Percentiles rank a stretch among this genome's conserved stretches.
phyloP scores from a whole-genome alignment of 1,284 basidiomycete species.

The Cutaneotrichosporon sp. region DNA sequence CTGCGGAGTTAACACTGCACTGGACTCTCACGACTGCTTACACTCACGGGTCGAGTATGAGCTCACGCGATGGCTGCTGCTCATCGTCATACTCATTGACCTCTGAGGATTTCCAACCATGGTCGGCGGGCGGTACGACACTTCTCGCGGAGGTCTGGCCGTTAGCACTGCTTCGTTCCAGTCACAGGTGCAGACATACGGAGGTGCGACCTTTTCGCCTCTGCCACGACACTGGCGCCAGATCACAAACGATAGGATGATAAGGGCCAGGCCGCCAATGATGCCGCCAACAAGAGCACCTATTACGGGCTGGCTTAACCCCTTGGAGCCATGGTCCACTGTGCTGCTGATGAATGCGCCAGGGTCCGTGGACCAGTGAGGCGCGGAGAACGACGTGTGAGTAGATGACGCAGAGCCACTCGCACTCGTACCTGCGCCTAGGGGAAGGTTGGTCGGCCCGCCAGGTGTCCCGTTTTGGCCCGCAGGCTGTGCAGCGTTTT shows the following conservation, averaged over 20 bases:
- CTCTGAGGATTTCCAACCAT: slow-evolving; percentile 10
- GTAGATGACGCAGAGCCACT: not conserved
- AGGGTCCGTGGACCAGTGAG: slow-evolving; percentile 15
- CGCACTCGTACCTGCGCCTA: not conserved
- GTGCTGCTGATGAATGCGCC: slow-evolving; percentile 17
- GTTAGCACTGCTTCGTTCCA: slow-evolving; percentile 12
- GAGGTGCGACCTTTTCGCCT: slow-evolving; percentile 44
- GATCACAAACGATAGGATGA: slow-evolving; percentile 29
- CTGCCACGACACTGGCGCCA: slow-evolving; percentile 37
- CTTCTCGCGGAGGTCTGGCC: slow-evolving; percentile 38
- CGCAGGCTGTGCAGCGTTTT: not conserved
- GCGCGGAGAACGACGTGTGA: slow-evolving; percentile 17
- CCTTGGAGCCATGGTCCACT: slow-evolving; percentile 13
- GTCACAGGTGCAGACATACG: slow-evolving; percentile 33
- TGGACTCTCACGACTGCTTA: too few relatives aligned
- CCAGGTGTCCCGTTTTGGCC: not conserved
- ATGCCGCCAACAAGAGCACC: slow-evolving; percentile 49
- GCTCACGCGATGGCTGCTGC: slow-evolving; percentile 23
- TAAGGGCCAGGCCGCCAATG: slow-evolving; percentile 36
- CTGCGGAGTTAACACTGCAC: slow-evolving; percentile 18
- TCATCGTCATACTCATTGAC: slow-evolving; percentile 15
- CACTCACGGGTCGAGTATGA: slow-evolving; percentile 43
- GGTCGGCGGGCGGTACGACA: slow-evolving; percentile 23
- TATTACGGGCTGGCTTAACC: slow-evolving; percentile 40
- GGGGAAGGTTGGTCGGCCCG: not conserved